Percentiles rank a stretch among this genome's conserved stretches.
phyloP scores from a whole-genome alignment of 176 grass and related monocot genomes.

The Hordeum marinum region DNA sequence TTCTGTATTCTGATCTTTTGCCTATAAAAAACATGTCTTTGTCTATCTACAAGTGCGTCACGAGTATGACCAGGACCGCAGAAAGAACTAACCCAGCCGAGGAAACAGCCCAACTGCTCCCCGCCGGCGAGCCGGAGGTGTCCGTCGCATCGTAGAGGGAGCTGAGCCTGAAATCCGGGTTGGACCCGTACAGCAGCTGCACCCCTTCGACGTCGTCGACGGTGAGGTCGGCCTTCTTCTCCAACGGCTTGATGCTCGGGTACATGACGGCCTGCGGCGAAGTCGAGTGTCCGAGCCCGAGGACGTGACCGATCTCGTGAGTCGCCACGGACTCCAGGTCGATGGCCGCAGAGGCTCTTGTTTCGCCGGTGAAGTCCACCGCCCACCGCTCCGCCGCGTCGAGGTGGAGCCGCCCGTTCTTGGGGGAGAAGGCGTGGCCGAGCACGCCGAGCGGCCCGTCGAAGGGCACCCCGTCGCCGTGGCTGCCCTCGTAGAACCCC shows the following conservation, averaged over 20 bases:
- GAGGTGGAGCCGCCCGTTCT: conserved; percentile 76
- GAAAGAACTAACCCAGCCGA: neutral
- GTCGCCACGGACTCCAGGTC: conserved; percentile 88
- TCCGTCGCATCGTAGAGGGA: conserved; percentile 53
- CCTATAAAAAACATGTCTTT: neutral
- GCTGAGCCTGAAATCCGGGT: conserved; percentile 66
- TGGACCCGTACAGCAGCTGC: conserved; percentile 77
- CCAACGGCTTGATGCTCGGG: conserved; percentile 60
- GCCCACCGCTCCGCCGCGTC: conserved; percentile 81
- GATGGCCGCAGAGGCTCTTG: conserved; percentile 12
- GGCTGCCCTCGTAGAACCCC: conserved; percentile 67
- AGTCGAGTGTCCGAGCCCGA: conserved; percentile 74
- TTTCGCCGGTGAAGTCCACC: conserved; percentile 37
- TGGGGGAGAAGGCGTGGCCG: conserved; percentile 83
- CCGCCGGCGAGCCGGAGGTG: conserved; percentile 20
- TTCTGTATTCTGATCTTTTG: neutral
- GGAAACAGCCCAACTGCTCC: conserved; percentile 14
- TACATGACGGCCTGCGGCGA: conserved; percentile 83
- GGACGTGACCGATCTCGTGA: conserved; percentile 94
- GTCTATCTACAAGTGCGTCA: conserved; percentile 31
- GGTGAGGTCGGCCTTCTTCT: conserved; percentile 63
- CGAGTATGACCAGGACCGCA: conserved; percentile 19
- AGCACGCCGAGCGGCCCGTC: conserved; percentile 82
- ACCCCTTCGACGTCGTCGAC: conserved; percentile 79
- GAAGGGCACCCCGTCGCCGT: conserved; percentile 89